A percentile compares a stretch with the other conserved stretches of the same genome.
phyloP scores from a whole-genome alignment of 805 yeast species.

The Candida mattraensis region DNA sequence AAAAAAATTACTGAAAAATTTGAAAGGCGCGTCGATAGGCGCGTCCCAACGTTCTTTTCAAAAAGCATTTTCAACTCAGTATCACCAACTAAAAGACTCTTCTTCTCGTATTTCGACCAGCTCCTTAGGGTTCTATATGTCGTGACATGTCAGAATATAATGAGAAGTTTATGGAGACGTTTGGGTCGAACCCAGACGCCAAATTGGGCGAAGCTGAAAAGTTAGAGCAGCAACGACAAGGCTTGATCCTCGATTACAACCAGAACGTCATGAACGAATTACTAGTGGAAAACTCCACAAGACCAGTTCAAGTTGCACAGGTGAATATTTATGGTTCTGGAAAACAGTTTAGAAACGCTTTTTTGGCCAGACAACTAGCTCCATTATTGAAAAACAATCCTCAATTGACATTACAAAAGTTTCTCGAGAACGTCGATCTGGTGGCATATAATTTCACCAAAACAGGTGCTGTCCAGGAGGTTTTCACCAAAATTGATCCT shows the following conservation, averaged over 20 bases:
- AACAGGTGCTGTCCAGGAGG: constrained; percentile 42
- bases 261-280: constrained; percentile 28
- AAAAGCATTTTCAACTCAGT: too few relatives aligned
- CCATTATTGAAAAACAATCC: constrained; percentile 43
- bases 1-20: constrained; percentile 3
- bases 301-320: constrained; percentile 44
- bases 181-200: constrained; percentile 10
- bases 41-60: too few relatives aligned
- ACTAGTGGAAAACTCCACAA: constrained; percentile 31
- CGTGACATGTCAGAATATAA: constrained; percentile 18
- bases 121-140: background rate
- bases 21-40: constrained; percentile 11
- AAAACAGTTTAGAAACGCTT: constrained; percentile 41
- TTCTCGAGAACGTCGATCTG: constrained; percentile 42
- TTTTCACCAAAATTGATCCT: constrained; percentile 36
- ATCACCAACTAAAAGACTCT: background rate
- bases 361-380: constrained; percentile 45
- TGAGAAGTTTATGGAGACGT: constrained; percentile 25
- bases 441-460: constrained; percentile 44
- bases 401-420: constrained; percentile 37
- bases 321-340: constrained; percentile 51
- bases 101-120: too few relatives aligned
- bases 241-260: constrained; percentile 31
- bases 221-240: constrained; percentile 30
- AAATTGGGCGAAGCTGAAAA: constrained; percentile 13